Percentiles rank a stretch among this genome's conserved stretches.
Conservation (phyloP, 2,329 filamentous ascomycete species). For the Mycosphaerella sp. region DNA sequence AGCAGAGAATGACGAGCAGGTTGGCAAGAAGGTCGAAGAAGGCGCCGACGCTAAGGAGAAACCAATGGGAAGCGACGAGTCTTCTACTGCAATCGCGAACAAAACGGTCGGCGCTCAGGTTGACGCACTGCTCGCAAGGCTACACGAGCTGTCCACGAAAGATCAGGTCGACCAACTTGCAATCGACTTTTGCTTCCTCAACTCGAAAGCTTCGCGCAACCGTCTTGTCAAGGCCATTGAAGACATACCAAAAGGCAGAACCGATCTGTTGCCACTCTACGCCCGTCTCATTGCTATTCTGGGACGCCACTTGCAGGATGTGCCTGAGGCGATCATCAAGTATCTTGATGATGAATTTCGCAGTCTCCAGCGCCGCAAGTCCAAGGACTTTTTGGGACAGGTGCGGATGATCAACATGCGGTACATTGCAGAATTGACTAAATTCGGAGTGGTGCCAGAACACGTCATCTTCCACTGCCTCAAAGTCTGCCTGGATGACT, state of each 20-base stretch:
- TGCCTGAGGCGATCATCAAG: slow-evolving; percentile 84
- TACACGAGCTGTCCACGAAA: slow-evolving; percentile 89
- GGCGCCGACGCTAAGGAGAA: slow-evolving; percentile 47
- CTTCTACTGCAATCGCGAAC: slow-evolving; percentile 90
- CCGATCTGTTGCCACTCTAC: slow-evolving; percentile 84
- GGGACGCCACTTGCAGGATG: slow-evolving; percentile 86
- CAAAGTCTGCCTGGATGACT: slow-evolving; percentile 95
- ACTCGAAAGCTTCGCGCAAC: slow-evolving; percentile 96
- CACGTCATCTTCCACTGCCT: slow-evolving; percentile 98
- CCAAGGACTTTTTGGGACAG: slow-evolving; percentile 94
- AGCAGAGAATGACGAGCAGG: slow-evolving; percentile 68
- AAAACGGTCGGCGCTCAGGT: slow-evolving; percentile 97
- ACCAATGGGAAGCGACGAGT: slow-evolving; percentile 61
- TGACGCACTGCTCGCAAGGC: slow-evolving; percentile 74
- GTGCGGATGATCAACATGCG: slow-evolving; percentile 90
- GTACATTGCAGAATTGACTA: slow-evolving; percentile 95
- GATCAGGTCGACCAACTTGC: slow-evolving; percentile 87
- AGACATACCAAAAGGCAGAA: slow-evolving; percentile 88
- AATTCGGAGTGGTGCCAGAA: slow-evolving; percentile 95
- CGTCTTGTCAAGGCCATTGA: slow-evolving; percentile 86
- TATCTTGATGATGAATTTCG: slow-evolving; percentile 96
- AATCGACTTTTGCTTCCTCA: slow-evolving; percentile 95
- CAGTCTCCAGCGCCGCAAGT: slow-evolving; percentile 91
- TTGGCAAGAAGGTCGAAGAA: slow-evolving; percentile 65
- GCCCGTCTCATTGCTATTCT: slow-evolving; percentile 89